Evolutionary conservation across 495 filamentous ascomycete genomes (phyloP).

Genomic region (Penicillium subrubescens): DNA sequence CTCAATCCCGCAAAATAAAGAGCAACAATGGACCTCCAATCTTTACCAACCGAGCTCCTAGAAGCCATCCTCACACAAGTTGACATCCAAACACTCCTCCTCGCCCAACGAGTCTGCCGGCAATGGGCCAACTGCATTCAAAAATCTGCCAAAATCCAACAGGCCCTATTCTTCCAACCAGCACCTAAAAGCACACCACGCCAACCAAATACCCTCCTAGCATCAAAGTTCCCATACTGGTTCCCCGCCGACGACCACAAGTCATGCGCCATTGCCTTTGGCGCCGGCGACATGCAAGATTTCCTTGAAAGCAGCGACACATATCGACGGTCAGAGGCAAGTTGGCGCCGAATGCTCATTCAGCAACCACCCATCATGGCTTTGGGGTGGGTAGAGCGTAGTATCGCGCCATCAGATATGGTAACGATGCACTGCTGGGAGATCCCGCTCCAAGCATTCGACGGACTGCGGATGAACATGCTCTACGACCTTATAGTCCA

Average conservation of each 20-base stretch:
- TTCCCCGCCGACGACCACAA: slow-evolving; percentile 4
- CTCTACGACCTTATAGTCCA: slow-evolving; percentile 4
- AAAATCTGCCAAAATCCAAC: neutral
- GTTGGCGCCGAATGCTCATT: slow-evolving; percentile 4
- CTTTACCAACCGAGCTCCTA: neutral
- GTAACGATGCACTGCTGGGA: neutral
- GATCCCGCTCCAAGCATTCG: neutral
- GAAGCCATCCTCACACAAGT: neutral
- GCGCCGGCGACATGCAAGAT: slow-evolving; percentile 7
- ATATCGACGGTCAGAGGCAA: neutral
- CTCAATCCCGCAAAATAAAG: neutral
- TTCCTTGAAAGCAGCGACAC: slow-evolving; percentile 6
- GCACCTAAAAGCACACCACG: neutral
- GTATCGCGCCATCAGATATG: neutral
- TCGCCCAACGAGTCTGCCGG: neutral
- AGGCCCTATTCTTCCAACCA: slow-evolving; percentile 2
- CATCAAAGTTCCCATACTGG: slow-evolving; percentile 10
- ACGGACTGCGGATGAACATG: slow-evolving; percentile 6
- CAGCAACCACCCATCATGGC: neutral
- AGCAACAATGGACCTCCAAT: neutral
- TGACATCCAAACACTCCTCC: slow-evolving; percentile 1
- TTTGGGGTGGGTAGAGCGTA: neutral
- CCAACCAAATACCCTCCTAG: slow-evolving; percentile 3
- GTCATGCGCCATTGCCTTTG: slow-evolving; percentile 2
- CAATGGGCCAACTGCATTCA: neutral